phyloP scores from a whole-genome alignment of 345 rosid species.

The Iberis pinnata region DNA sequence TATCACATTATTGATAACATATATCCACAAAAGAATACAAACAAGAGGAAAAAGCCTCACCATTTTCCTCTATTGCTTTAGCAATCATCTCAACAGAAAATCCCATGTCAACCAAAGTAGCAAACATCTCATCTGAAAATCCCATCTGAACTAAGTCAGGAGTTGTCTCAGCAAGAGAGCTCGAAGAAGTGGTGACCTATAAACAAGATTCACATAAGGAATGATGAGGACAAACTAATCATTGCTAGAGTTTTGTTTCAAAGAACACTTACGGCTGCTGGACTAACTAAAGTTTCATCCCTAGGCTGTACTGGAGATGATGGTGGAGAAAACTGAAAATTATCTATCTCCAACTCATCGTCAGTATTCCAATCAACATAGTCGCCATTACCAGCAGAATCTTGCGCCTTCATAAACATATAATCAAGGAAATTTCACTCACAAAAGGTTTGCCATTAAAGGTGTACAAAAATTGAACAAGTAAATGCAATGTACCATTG shows the following conservation, averaged over 20 bases:
- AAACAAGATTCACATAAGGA: not conserved
- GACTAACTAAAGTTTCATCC: not conserved
- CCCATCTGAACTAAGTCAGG: constrained; percentile 21
- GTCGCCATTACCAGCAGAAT: constrained; percentile 14
- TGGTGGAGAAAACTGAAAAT: constrained; percentile 13
- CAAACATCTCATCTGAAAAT: constrained; percentile 23
- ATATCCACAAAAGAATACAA: not conserved
- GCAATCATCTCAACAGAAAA: constrained; percentile 14
- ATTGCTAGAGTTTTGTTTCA: not conserved
- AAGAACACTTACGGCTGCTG: not conserved
- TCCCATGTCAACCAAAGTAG: constrained; percentile 24
- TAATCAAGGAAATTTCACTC: not conserved
- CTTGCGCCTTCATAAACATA: constrained; percentile 19
- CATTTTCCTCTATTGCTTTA: constrained; percentile 28
- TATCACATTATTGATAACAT: not conserved
- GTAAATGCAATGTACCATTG: constrained; percentile 21
- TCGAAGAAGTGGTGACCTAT: constrained; percentile 8
- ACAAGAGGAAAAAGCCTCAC: constrained; percentile 9
- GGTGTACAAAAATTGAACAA: not conserved
- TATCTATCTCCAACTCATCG: constrained; percentile 25
- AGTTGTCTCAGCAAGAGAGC: constrained; percentile 15
- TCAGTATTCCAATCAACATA: constrained; percentile 15
- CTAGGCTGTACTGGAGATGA: constrained; percentile 9
- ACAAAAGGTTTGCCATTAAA: no score
- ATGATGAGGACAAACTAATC: not conserved